Percentiles rank a stretch among this genome's conserved stretches.
Conservation (phyloP, 2,329 filamentous ascomycete genomes). For the Penicillium decumbens region DNA sequence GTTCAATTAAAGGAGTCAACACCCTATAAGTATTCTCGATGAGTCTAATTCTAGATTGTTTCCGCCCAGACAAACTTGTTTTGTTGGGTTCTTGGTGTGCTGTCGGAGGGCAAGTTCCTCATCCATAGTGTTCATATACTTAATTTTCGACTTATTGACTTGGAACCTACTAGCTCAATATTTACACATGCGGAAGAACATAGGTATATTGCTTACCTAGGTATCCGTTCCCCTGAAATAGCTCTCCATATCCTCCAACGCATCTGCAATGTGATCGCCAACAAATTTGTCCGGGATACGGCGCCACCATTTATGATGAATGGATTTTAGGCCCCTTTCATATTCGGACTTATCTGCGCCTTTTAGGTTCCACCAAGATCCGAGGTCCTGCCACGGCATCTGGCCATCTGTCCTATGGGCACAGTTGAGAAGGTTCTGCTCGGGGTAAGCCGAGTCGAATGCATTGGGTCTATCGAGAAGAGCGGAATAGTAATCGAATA, state of each 20-base stretch:
- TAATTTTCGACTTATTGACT: no score
- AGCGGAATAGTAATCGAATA: conserved; percentile 3
- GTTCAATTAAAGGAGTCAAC: no score
- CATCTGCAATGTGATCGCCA: conserved; percentile 1
- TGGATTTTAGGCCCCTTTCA: conserved; percentile 1
- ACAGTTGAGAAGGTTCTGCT: conserved; percentile 13
- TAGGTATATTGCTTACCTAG: no score
- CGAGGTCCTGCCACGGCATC: conserved; percentile 11
- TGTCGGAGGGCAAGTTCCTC: no score
- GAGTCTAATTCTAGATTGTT: no score
- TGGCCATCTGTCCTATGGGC: conserved; percentile 11
- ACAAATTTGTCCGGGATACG: conserved; percentile 3
- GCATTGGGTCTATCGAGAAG: background rate
- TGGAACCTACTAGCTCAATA: no score
- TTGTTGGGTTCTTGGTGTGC: no score
- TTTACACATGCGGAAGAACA: no score
- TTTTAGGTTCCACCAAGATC: conserved; percentile 4
- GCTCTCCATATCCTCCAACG: conserved; percentile 1
- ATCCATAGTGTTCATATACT: no score
- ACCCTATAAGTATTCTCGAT: no score
- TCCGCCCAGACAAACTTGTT: no score
- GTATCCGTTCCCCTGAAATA: no score
- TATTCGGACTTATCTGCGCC: background rate
- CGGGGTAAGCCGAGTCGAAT: conserved; percentile 3
- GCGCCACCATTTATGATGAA: conserved; percentile 15